Base-by-base conservation (phyloP, 495 filamentous ascomycete genomes). In the Xylaria castorea region DNA sequence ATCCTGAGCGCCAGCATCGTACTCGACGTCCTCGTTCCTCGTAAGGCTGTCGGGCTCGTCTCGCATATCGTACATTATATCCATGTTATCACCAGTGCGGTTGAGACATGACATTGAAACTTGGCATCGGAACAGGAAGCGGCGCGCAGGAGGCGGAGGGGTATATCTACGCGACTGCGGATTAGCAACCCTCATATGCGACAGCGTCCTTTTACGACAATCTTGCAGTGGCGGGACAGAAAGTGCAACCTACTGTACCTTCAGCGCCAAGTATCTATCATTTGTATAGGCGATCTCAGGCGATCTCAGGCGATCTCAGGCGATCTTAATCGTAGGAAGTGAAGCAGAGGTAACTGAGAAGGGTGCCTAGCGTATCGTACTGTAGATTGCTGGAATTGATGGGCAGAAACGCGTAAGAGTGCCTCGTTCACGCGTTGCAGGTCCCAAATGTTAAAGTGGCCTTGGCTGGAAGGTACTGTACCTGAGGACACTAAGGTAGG, bases 361-460 rank as follows among this genome's bases (percentile, higher is more conserved):
- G 36, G 18, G n/a, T 5, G 4, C 8, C 1, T 50, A 42, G 25
- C 36, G 42, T 53, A 69, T 44, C 25, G 53, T 6, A n/a, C n/a
- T n/a, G n/a, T n/a, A 69, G 30, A 42, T 22, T 32, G 40, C 11
- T 22, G 8, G 25, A 22, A 30, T 36, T 16, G 58, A 6, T 61
- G 32, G 32, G 34, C 20, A 61, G 58, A 38, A 61, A 61, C 58
- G 58, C 58, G 58, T 51, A 57, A 27, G 14, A 3, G 32, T 42
- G 3, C 65, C 48, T 42, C 32, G 20, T 11, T 70, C 34, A 65
- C 60, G 69, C 61, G 69, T 71, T 51, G 67, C 16, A 30, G n/a
- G 55, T 58, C 55, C 22, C n/a, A 16, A 55, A 30, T 46, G 30
- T 51, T 61, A 70, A 70, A 61, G 51, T 71, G 66, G 34, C 38